A percentile compares a stretch with the other conserved stretches of the same genome.
Evolutionary conservation across 1,284 basidiomycete genomes (phyloP).

Genomic region (Cryptococcus sp.): DNA sequence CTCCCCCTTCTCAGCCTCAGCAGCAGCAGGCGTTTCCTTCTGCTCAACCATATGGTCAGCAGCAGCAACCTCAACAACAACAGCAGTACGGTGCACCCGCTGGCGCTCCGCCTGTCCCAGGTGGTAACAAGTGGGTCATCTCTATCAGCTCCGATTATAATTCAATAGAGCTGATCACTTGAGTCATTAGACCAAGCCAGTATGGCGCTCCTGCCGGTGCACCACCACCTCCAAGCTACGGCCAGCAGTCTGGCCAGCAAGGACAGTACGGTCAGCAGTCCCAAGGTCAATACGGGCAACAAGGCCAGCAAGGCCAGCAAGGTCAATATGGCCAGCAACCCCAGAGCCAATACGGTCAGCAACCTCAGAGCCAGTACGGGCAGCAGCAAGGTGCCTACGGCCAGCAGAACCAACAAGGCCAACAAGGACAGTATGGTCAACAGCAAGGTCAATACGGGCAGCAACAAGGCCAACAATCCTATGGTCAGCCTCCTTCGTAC

Average conservation of each 20-base stretch:
- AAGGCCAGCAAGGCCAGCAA: constrained; percentile 7
- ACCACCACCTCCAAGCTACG: constrained; percentile 17
- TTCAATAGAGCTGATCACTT: background rate
- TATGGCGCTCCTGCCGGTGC: constrained; percentile 24
- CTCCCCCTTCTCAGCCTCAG: constrained; percentile 8
- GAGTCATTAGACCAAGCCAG: constrained; percentile 4
- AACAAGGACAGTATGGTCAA: constrained; percentile 20
- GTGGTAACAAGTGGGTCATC: background rate
- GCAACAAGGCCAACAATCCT: constrained; percentile 30
- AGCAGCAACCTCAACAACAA: constrained; percentile 10
- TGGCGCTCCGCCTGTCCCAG: constrained; percentile 18
- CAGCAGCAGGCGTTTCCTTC: constrained; percentile 10
- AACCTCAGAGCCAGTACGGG: constrained; percentile 17
- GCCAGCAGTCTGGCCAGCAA: constrained; percentile 20
- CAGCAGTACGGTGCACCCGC: constrained; percentile 17
- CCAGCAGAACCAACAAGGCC: constrained; percentile 18
- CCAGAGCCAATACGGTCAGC: constrained; percentile 14
- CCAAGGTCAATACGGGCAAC: constrained; percentile 15
- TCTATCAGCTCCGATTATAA: background rate
- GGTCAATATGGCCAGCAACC: constrained; percentile 3
- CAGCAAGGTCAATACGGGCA: constrained; percentile 21
- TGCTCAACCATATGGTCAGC: constrained; percentile 18
- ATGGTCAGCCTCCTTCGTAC: constrained; percentile 24
- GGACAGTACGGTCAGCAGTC: constrained; percentile 18
- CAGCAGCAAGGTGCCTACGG: constrained; percentile 23